Evolutionary conservation across 139 green algal genomes (phyloP), one percentile per base, ranked within the genome.

Genomic region (Spirogloea muscicola): DNA sequence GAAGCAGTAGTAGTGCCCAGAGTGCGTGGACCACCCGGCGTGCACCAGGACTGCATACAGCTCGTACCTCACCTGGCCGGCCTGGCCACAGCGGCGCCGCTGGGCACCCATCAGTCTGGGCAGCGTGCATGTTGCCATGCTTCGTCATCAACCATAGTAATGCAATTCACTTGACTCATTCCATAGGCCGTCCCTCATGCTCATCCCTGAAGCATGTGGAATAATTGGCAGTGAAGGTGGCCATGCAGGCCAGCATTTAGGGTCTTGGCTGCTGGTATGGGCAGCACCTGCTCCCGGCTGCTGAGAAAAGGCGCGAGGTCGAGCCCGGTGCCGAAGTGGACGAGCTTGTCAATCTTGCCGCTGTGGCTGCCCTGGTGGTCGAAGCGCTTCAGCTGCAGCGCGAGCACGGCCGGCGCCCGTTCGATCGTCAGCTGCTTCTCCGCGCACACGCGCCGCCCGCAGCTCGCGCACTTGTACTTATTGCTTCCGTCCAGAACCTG

Each of bases 1-100:
- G 66, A 89, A 98, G 69, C 80, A 89, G 73, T 88, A 90, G 77
- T 97, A 97, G 84, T 97, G 92, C 3, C 92, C 92, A 33, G 77
- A 88, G 81, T 95, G 89, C 70, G 93, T 75, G 13, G 63, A 87
- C 83, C 92, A 82, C 0, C 92, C 92, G 2, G 84, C 72, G 73
- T 97, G 92, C 37, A 97, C 92, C n/a, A 97, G 83, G 51, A 97
- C 91, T 1, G 63, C 90, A 66, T 91, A 95, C 71, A 97, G 85
- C 51, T 91, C 78, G 69, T 96, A 96, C 61, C 85, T 49, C 33
- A 9, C 36, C 9, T 77, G 27, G 37, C 46, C 37, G 4, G 6
- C 43, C 27, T 33, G 41, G 59, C 55, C 13, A 13, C 29, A 41
- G 29, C 55, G 13, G 29, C 55, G 13, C 10, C 29, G 13, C 10